Conservation (phyloP, 2,329 filamentous ascomycete genomes). For the Lachnellula suecica region DNA sequence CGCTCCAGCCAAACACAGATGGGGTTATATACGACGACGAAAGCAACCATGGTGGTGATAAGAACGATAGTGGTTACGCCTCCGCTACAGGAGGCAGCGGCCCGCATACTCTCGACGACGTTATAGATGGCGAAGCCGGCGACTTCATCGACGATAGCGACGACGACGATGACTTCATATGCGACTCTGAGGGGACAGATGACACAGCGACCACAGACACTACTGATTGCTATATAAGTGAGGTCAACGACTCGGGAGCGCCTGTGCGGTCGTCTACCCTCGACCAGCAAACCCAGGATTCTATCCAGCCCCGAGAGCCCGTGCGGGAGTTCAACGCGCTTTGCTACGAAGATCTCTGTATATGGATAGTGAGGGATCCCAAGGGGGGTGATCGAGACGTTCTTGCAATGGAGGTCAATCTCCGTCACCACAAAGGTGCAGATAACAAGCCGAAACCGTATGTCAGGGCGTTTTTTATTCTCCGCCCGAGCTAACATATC, state of each 20-base stretch:
- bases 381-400: slow-evolving; percentile 18
- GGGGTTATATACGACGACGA: slow-evolving; percentile 7
- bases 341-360: slow-evolving; percentile 21
- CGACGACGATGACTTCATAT: not conserved
- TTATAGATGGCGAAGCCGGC: too few relatives aligned
- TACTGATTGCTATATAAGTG: too few relatives aligned
- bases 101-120: not conserved
- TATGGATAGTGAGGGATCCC: slow-evolving; percentile 24
- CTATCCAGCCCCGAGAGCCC: slow-evolving; percentile 5
- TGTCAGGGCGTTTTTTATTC: slow-evolving; percentile 3
- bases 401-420: slow-evolving; percentile 23
- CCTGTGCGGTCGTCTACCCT: too few relatives aligned
- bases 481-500: slow-evolving; percentile 16
- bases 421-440: slow-evolving; percentile 22
- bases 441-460: slow-evolving; percentile 29
- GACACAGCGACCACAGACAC: too few relatives aligned
- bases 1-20: not conserved
- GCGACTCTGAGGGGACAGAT: not conserved
- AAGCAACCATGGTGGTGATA: slow-evolving; percentile 4
- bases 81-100: not conserved
- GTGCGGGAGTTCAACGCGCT: slow-evolving; percentile 18
- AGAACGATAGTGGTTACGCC: not conserved
- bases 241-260: slow-evolving; percentile 10
- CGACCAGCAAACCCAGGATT: slow-evolving; percentile 9
- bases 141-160: too few relatives aligned